Evolutionary conservation across 805 yeast genomes (phyloP).

Genomic region (Metschnikowia cubensis): DNA sequence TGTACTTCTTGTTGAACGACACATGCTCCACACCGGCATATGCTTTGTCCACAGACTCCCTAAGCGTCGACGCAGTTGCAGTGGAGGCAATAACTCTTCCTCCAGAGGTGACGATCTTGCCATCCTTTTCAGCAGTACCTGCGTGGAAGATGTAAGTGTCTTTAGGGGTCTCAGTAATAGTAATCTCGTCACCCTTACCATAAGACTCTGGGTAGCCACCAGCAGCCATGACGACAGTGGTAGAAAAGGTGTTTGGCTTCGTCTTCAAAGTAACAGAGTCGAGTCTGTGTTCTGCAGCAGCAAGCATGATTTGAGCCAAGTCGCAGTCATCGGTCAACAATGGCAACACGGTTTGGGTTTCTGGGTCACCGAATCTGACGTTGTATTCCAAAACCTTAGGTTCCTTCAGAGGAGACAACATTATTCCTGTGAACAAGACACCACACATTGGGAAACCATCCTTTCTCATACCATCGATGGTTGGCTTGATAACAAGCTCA

Average conservation of each 20-base stretch:
- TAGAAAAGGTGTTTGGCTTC: constrained; percentile 57
- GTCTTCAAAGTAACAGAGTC: constrained; percentile 69
- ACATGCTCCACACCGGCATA: constrained; percentile 81
- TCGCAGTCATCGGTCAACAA: constrained; percentile 81
- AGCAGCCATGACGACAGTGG: constrained; percentile 95
- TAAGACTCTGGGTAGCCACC: constrained; percentile 94
- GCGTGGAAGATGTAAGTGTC: constrained; percentile 89
- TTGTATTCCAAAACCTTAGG: constrained; percentile 96
- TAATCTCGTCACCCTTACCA: constrained; percentile 80
- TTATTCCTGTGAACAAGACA: constrained; percentile 90
- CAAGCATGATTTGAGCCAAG: constrained; percentile 85
- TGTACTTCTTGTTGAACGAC: constrained; percentile 69
- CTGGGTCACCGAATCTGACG: constrained; percentile 99
- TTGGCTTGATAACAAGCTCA: constrained; percentile 75
- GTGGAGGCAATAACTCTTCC: constrained; percentile 97
- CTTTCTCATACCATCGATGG: constrained; percentile 92
- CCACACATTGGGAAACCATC: constrained; percentile 97
- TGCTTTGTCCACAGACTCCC: constrained; percentile 80
- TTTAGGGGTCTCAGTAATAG: constrained; percentile 45
- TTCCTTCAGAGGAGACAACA: constrained; percentile 73
- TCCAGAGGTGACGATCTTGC: constrained; percentile 76
- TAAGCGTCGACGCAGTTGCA: constrained; percentile 71
- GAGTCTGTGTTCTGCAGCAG: constrained; percentile 90
- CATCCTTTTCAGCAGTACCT: constrained; percentile 68
- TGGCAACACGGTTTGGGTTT: constrained; percentile 94